Base-by-base conservation (phyloP, 179 eudicot species). In the Vitellaria paradoxa region DNA sequence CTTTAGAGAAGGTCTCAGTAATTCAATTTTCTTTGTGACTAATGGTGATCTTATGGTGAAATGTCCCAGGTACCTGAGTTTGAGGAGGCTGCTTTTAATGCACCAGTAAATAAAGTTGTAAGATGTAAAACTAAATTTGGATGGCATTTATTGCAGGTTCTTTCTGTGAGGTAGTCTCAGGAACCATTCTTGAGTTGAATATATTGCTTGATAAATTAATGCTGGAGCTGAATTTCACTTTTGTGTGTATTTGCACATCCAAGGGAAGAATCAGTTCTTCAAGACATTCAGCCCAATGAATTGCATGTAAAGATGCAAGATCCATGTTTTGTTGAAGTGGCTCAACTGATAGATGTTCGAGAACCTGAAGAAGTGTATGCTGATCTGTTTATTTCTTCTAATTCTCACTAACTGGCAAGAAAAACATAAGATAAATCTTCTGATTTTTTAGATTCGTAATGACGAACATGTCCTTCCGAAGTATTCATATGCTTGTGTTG, bases 361-460 rank as follows among this genome's bases (percentile, higher is more conserved):
- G 99, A 96, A 81, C 99, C 98, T 7, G 90, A 91, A 46, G 99
- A 96, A 94, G 91, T 96, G 98, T 96, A 96, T 74, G 90, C 56
- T 70, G 12, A 26, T 72, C 18, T 69, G 47, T 70, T 60, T 23
- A 7, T 15, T 77, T 45, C 24, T 76, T 37, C 18, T 73, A 53
- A 49, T 73, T 53, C 65, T 53, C 15, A 42, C 3, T 23, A 40
- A 75, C 61, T 68, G 26, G 65, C 47, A 18, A 9, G 42, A 62
- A 37, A 62, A 62, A 40, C 24, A 26, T 45, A 57, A 17, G 49
- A 72, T 52, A 2, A 24, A 20, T 18, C 46, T 46, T 71, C 40
- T 73, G 21, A 62, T 37, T 60, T 37, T 17, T 24, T 64, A 55
- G 72, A 65, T 65, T 12, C 53, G 12, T 65, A 18, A 65, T 64